Base-by-base conservation (phyloP, 768 basidiomycete species). In the Tubosaeta brunneosetosa region DNA sequence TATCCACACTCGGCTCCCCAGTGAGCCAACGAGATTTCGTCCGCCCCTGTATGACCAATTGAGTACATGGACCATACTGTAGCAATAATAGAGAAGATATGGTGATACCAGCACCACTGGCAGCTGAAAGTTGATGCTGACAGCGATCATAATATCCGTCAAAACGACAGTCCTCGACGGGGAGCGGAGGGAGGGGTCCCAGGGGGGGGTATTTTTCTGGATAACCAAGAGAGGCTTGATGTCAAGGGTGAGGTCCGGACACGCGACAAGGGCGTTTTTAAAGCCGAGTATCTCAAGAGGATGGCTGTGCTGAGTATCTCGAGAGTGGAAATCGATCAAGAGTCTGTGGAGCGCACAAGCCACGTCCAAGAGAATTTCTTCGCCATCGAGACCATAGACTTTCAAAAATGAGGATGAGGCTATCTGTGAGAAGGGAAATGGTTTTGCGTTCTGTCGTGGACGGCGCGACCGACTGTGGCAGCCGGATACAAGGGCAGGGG, bases 181-280 rank as follows among this genome's bases (percentile, higher is more conserved):
- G n/a, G n/a, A n/a, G n/a, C n/a, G n/a, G n/a, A n/a, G 34, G 38
- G 2, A 49, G 17, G 46, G 26, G 14, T 53, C 26, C 56, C 52
- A 59, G n/a, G 27, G 11, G 6, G 43, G 37, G n/a, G n/a, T 58
- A 49, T 22, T 19, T 51, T 22, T 45, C 47, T 7, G 59, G 31
- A 45, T 55, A 59, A 14, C 44, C 1, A 8, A 59, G 50, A 59
- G 47, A 19, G 40, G 29, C 26, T 47, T 59, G 50, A 59, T 55
- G 25, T 7, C 38, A 31, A 54, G 46, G 7, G 32, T 22, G 6
- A 52, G 53, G 19, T 14, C 27, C 17, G 57, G 53, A 12, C n/a
- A 41, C 13, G 33, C 36, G 6, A 36, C 44, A 10, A 55, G 41
- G 14, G 10, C 34, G 4, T 19, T 44, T 11, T 49, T 37, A 40